phyloP scores from a whole-genome alignment of 2,329 filamentous ascomycete genomes.

The Phyllosticta paracitricarpa region DNA sequence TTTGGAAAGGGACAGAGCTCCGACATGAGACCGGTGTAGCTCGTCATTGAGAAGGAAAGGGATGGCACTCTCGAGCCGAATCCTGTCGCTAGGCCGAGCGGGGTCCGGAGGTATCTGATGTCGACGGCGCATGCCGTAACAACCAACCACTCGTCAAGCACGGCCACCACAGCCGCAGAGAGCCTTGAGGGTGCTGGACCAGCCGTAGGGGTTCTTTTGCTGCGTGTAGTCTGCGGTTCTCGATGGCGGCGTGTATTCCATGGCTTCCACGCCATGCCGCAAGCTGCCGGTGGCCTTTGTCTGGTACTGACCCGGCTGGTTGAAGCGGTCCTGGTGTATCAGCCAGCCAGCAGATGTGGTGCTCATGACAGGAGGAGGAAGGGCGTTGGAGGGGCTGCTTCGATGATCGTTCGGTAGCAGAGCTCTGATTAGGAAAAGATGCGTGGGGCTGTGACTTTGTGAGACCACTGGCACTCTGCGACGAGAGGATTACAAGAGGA shows the following conservation, averaged over 20 bases:
- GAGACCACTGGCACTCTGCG: background rate
- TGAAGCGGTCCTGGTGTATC: conserved; percentile 7
- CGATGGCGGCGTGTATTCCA: conserved; percentile 46
- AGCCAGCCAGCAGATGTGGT: conserved; percentile 2
- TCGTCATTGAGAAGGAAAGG: background rate
- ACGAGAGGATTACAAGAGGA: background rate
- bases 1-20: background rate
- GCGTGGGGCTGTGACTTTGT: background rate
- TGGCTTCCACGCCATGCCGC: background rate
- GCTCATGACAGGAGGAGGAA: background rate
- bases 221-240: conserved; percentile 27
- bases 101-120: background rate
- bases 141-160: background rate
- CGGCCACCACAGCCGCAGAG: background rate
- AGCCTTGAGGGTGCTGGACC: background rate
- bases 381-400: background rate
- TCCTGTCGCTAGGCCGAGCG: background rate
- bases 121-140: background rate
- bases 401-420: background rate
- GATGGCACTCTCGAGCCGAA: background rate
- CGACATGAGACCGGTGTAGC: background rate
- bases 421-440: background rate
- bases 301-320: conserved; percentile 5
- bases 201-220: background rate
- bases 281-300: background rate